phyloP scores from a whole-genome alignment of 2,329 filamentous ascomycete species.

The Aspergillus awamori region DNA sequence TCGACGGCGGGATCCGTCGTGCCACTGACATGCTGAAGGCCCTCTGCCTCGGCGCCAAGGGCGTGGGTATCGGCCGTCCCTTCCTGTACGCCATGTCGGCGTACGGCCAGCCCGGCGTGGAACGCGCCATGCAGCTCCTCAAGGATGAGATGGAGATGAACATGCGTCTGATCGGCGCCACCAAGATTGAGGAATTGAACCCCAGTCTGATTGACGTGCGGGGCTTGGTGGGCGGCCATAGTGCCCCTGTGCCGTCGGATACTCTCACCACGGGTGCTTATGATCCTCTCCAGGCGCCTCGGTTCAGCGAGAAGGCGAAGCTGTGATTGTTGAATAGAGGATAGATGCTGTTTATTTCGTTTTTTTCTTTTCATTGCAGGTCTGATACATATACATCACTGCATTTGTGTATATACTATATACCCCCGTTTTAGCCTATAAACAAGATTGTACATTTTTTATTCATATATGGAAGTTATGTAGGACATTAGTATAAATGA shows the following conservation, averaged over 20 bases:
- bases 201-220: constrained; percentile 78
- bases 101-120: constrained; percentile 84
- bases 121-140: constrained; percentile 86
- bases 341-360: background rate
- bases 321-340: constrained; percentile 29
- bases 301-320: constrained; percentile 53
- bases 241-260: constrained; percentile 62
- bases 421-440: background rate
- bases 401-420: constrained; percentile 1
- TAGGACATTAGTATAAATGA: too few species aligned
- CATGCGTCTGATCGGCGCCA: constrained; percentile 88
- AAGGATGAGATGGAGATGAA: constrained; percentile 99
- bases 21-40: constrained; percentile 96
- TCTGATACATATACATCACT: background rate
- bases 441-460: background rate
- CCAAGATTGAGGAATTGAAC: constrained; percentile 73
- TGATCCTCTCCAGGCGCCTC: constrained; percentile 55
- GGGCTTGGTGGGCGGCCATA: constrained; percentile 64
- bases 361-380: background rate
- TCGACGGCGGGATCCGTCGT: constrained; percentile 87
- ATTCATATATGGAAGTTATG: too few species aligned
- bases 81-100: constrained; percentile 96
- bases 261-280: constrained; percentile 62
- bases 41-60: constrained; percentile 85
- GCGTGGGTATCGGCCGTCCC: constrained; percentile 90